Evolutionary conservation across 805 yeast genomes (phyloP), one percentile per base, ranked within the genome.

Genomic region (Kodamaea jinghongensis): DNA sequence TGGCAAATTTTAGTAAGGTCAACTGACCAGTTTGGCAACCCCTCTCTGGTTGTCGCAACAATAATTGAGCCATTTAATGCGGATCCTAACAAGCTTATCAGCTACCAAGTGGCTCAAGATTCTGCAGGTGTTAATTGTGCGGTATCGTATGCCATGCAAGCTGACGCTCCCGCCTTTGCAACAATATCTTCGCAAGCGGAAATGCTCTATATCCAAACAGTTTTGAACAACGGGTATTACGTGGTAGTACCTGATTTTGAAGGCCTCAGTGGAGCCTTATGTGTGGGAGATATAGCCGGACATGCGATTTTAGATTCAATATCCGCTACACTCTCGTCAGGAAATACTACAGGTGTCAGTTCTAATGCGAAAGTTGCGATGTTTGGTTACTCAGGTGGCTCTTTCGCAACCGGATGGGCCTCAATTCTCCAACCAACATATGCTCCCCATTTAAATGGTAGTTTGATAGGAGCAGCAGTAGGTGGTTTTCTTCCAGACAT

Each of bases 341-440:
- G 41, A 2, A 36, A 50, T 10, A 28, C 39, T 13, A 51, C 63
- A 2, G 56, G 56, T 2, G 26, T 59, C 20, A 28, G 39, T 6
- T 16, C 45, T 7, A 46, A 52, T 23, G 58, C 66, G 2, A 32
- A 44, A 9, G 45, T 49, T 7, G 48, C 42, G 5, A 26, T 65
- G 34, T 63, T 62, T 65, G 72, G 72, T 0, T 66, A 59, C 34
- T 60, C 67, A 1, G 71, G 71, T 10, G 71, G 70, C 3, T 51
- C 66, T 0, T 43, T 64, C 17, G 66, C 71, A 11, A 41, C 62
- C 10, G 57, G 63, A 2, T 66, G 71, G 71, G 70, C 69, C 9
- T 59, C 63, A 2, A 51, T 59, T 7, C 44, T 61, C 10, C 67
- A 61, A 41, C 68, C 69, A 6, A 32, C 45, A 2, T 65, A 65